A percentile compares a stretch with the other conserved stretches of the same genome.
These are phyloP conservation scores for Aphanomyces cochlioides DNA, from an alignment of 352 stramenopile genomes.

Conservation along the genomic window DNA sequence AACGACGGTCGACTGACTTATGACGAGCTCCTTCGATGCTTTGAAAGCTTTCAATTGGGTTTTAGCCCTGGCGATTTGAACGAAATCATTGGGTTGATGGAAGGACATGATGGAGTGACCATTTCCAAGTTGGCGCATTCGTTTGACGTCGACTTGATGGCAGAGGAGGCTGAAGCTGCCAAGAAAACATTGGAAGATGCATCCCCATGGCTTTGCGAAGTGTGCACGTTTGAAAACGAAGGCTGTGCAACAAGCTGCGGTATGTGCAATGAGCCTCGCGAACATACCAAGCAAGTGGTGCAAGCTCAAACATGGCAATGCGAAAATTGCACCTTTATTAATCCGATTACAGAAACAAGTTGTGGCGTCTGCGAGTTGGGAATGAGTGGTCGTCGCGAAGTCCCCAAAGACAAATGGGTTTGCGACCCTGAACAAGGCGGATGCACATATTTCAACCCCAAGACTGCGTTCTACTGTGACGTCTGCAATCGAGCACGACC, in stretches of 20 bases:
- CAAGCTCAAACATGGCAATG: constrained; percentile 61
- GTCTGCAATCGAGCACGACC: constrained; percentile 82
- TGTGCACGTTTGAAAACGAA: constrained; percentile 81
- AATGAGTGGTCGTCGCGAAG: constrained; percentile 67
- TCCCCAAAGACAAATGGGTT: constrained; percentile 81
- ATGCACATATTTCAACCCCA: constrained; percentile 85
- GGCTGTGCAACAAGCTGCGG: constrained; percentile 39
- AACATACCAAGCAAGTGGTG: constrained; percentile 35
- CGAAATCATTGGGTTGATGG: constrained; percentile 77
- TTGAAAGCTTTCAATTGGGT: constrained; percentile 81
- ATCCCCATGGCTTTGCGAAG: constrained; percentile 53
- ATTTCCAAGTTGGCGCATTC: constrained; percentile 70
- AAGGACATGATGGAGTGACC: constrained; percentile 52
- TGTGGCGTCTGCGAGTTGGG: constrained; percentile 82
- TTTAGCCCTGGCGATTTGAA: constrained; percentile 78
- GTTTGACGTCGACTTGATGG: constrained; percentile 55
- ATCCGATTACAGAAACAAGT: constrained; percentile 60
- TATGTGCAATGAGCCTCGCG: constrained; percentile 54
- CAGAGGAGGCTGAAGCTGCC: constrained; percentile 40
- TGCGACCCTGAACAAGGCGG: constrained; percentile 77
- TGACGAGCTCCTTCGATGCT: constrained; percentile 78
- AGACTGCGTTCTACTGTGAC: constrained; percentile 83
- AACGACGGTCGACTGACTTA: constrained; percentile 51
- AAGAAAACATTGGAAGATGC: constrained; percentile 26
- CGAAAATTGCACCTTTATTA: constrained; percentile 83